These are phyloP conservation scores for Diphasiastrum complanatum DNA, from an alignment of 83 land plant species.

Conservation along the genomic window DNA sequence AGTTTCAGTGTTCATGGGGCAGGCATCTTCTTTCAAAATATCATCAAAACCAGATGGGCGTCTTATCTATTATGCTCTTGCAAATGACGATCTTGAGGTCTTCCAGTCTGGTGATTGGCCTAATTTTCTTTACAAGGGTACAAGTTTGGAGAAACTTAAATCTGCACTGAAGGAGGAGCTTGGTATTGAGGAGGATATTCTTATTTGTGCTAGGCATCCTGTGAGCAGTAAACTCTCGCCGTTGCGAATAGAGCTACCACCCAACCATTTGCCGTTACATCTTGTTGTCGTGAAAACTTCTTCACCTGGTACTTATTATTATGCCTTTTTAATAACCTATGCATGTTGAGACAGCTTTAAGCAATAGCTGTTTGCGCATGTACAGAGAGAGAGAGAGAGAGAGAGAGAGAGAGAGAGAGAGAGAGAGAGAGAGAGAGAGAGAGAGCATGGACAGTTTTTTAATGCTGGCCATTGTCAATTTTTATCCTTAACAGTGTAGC, in stretches of 20 bases:
- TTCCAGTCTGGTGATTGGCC: conserved; percentile 35
- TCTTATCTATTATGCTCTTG: conserved; percentile 52
- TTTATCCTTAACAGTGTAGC: no score
- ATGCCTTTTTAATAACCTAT: neutral
- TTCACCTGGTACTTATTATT: conserved; percentile 40
- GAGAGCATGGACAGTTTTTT: no score
- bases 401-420: no score
- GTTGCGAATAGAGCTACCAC: conserved; percentile 69
- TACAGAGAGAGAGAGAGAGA: no score
- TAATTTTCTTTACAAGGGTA: conserved; percentile 49
- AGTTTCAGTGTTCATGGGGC: neutral
- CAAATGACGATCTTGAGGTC: conserved; percentile 50
- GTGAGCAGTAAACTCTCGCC: conserved; percentile 57
- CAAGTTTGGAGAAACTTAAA: conserved; percentile 42
- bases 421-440: no score
- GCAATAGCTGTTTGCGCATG: no score
- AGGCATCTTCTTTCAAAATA: conserved; percentile 6
- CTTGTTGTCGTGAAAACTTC: conserved; percentile 56
- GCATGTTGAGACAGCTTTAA: no score
- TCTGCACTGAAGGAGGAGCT: conserved; percentile 48
- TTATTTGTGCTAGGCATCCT: conserved; percentile 48
- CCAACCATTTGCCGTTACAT: conserved; percentile 58
- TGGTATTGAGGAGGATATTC: conserved; percentile 44
- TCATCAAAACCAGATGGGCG: conserved; percentile 42
- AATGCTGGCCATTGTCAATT: no score